phyloP scores from a whole-genome alignment of 202 grass and related monocot species.

The Carex sylvatica region DNA sequence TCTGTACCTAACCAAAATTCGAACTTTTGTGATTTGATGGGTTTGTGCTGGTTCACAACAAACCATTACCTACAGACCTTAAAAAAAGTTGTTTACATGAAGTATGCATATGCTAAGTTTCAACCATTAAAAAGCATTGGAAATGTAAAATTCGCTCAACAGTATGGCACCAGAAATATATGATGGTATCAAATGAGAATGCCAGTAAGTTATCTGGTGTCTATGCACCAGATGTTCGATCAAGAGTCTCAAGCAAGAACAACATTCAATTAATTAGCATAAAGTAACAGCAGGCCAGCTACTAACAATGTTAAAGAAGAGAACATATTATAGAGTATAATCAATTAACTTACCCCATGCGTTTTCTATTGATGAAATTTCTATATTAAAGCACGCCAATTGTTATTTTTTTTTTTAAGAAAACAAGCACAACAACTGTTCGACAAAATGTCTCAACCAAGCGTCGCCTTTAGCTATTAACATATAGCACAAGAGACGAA shows the following conservation, averaged over 20 bases:
- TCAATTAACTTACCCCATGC: neutral
- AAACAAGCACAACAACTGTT: neutral
- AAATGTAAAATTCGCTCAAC: neutral
- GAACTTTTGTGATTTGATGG: neutral
- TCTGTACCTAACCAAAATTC: neutral
- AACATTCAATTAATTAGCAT: neutral
- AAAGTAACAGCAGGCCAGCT: neutral
- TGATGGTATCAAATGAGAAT: neutral
- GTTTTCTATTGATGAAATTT: neutral
- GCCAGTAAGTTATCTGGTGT: neutral
- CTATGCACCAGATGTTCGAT: neutral
- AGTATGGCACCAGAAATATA: neutral
- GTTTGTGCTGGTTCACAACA: neutral
- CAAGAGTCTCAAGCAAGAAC: neutral
- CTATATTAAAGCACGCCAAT: neutral
- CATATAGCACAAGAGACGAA: neutral
- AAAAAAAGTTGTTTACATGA: neutral
- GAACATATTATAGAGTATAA: too few species aligned
- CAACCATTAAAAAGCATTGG: neutral
- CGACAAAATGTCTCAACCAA: conserved; percentile 5
- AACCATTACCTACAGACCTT: neutral
- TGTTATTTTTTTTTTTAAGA: neutral
- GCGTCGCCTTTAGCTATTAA: conserved; percentile 27
- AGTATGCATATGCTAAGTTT: neutral
- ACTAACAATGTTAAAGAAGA: neutral